phyloP scores from a whole-genome alignment of 306 rosid genomes.

The Betula pendula region DNA sequence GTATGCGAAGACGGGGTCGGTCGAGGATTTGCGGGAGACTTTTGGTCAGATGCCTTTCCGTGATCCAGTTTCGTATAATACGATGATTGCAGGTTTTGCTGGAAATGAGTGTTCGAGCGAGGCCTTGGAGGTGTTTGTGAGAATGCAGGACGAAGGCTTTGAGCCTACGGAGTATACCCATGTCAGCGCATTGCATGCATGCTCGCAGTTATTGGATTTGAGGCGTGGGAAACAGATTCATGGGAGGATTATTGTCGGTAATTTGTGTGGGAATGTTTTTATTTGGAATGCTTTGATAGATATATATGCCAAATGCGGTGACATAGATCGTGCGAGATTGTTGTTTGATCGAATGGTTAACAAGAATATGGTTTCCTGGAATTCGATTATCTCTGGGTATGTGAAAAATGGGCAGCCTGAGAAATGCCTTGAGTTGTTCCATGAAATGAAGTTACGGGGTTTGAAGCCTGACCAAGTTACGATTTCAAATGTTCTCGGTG shows the following conservation, averaged over 20 bases:
- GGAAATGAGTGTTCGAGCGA: slow-evolving; percentile 39
- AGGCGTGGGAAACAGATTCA: slow-evolving; percentile 58
- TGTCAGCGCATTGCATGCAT: slow-evolving; percentile 60
- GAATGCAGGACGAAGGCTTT: slow-evolving; percentile 57
- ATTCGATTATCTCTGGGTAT: slow-evolving; percentile 34
- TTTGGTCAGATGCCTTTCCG: slow-evolving; percentile 57
- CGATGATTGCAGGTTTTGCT: slow-evolving; percentile 49
- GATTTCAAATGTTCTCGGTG: slow-evolving; percentile 20
- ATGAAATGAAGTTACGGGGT: slow-evolving; percentile 18
- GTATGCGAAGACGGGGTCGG: slow-evolving; percentile 17
- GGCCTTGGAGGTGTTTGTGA: slow-evolving; percentile 41
- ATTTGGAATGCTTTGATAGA: slow-evolving; percentile 27
- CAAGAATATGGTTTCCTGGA: slow-evolving; percentile 36
- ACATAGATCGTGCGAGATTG: slow-evolving; percentile 35
- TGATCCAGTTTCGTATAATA: slow-evolving; percentile 59
- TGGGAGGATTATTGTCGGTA: slow-evolving; percentile 35
- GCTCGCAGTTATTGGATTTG: slow-evolving; percentile 32
- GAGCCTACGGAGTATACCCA: slow-evolving; percentile 46
- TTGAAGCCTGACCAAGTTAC: slow-evolving; percentile 36
- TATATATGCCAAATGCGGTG: slow-evolving; percentile 36
- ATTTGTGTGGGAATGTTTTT: slow-evolving; percentile 23
- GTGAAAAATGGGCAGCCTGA: slow-evolving; percentile 29
- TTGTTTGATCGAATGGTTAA: slow-evolving; percentile 28
- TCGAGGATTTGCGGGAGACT: slow-evolving; percentile 15
- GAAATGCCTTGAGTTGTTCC: slow-evolving; percentile 28